phyloP scores from a whole-genome alignment of 2,329 filamentous ascomycete species.

The Penicillium occitanis region DNA sequence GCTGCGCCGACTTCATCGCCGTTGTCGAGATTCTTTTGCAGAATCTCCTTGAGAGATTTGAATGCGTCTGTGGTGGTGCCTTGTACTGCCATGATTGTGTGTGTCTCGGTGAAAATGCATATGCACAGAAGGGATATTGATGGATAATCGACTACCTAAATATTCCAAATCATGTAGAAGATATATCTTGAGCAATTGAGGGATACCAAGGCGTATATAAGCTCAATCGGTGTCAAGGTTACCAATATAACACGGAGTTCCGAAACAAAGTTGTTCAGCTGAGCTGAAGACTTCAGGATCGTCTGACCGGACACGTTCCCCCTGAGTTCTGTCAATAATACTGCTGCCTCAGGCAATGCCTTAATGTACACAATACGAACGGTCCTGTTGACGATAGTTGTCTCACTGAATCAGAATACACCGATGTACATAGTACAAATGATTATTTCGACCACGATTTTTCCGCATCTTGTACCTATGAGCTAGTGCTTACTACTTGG shows the following conservation, averaged over 20 bases:
- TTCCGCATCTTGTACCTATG: background rate
- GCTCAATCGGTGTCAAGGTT: background rate
- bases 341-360: background rate
- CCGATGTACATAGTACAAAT: background rate
- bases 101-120: background rate
- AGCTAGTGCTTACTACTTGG: background rate
- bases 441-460: background rate
- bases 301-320: background rate
- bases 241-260: background rate
- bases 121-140: too few species aligned
- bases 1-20: constrained; percentile 50
- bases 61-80: constrained; percentile 43
- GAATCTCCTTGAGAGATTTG: constrained; percentile 33
- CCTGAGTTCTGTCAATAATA: background rate
- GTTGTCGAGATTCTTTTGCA: constrained; percentile 38
- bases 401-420: background rate
- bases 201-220: background rate
- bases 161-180: too few species aligned
- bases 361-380: background rate
- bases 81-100: constrained; percentile 31
- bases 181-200: background rate
- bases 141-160: too few species aligned
- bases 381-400: background rate
- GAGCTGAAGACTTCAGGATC: background rate
- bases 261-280: background rate